Conservation (phyloP, 345 rosid genomes). For the Erodium maritimum region DNA sequence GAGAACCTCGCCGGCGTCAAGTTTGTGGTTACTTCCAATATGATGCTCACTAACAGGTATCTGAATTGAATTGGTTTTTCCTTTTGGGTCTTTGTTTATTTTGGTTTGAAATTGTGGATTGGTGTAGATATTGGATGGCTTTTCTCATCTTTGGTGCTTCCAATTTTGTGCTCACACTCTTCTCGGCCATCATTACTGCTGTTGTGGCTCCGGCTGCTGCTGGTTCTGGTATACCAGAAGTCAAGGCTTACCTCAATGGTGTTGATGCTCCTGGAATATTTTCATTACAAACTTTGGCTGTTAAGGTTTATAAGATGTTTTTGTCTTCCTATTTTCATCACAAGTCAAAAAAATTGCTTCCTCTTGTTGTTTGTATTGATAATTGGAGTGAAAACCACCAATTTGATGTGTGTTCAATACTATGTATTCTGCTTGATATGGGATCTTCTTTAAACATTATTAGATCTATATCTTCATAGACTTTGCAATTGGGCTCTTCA, state of each 20-base stretch:
- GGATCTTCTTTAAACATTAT: background rate
- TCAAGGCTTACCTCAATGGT: conserved; percentile 88
- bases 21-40: conserved; percentile 78
- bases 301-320: conserved; percentile 41
- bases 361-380: background rate
- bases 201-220: conserved; percentile 72
- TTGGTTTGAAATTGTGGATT: conserved; percentile 1
- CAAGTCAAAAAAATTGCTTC: background rate
- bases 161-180: conserved; percentile 58
- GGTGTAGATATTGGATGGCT: conserved; percentile 51
- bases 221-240: conserved; percentile 95
- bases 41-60: conserved; percentile 65
- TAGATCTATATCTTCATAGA: background rate
- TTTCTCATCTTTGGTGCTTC: conserved; percentile 55
- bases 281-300: conserved; percentile 52
- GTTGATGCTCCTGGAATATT: conserved; percentile 84
- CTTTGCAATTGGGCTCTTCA: background rate
- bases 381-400: background rate
- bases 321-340: background rate
- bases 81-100: background rate
- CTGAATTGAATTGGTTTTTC: conserved; percentile 1
- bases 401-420: background rate
- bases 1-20: conserved; percentile 81
- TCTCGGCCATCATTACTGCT: conserved; percentile 57
- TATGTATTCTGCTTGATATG: background rate